These are phyloP conservation scores for Phaeosphaeria sp. DNA, from an alignment of 2,329 filamentous ascomycete genomes.

Conservation along the genomic window DNA sequence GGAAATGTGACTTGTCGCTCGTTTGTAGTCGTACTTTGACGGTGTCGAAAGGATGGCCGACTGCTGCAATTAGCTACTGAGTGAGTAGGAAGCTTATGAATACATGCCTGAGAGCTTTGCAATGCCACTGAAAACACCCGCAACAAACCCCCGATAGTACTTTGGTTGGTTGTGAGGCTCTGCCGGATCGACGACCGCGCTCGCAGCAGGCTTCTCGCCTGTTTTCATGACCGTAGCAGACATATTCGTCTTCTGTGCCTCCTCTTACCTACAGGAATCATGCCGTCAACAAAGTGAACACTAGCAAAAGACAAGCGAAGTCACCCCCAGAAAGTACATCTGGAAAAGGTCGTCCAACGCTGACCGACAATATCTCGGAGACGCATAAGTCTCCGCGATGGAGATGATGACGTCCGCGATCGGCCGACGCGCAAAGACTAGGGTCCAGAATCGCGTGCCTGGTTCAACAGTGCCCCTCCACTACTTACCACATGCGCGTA, in stretches of 20 bases:
- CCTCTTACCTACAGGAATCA: conserved; percentile 20
- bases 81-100: not conserved
- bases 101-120: conserved; percentile 80
- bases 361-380: conserved; percentile 25
- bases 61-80: conserved; percentile 35
- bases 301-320: not conserved
- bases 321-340: not conserved
- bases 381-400: conserved; percentile 41
- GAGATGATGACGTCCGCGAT: conserved; percentile 42
- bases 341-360: not conserved
- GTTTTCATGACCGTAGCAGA: conserved; percentile 44
- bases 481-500: conserved; percentile 1
- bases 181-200: conserved; percentile 33
- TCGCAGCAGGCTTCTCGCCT: conserved; percentile 29
- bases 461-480: conserved; percentile 19
- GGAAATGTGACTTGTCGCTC: conserved; percentile 76
- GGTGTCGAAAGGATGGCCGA: conserved; percentile 84
- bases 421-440: conserved; percentile 12
- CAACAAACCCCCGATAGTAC: conserved; percentile 95
- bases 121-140: conserved; percentile 93
- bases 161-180: conserved; percentile 45
- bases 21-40: conserved; percentile 97
- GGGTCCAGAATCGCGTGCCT: conserved; percentile 6
- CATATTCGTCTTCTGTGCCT: conserved; percentile 32
- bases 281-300: conserved; percentile 19